These are phyloP conservation scores for Crepidotus variabilis DNA, from an alignment of 768 basidiomycete species.

Conservation along the genomic window DNA sequence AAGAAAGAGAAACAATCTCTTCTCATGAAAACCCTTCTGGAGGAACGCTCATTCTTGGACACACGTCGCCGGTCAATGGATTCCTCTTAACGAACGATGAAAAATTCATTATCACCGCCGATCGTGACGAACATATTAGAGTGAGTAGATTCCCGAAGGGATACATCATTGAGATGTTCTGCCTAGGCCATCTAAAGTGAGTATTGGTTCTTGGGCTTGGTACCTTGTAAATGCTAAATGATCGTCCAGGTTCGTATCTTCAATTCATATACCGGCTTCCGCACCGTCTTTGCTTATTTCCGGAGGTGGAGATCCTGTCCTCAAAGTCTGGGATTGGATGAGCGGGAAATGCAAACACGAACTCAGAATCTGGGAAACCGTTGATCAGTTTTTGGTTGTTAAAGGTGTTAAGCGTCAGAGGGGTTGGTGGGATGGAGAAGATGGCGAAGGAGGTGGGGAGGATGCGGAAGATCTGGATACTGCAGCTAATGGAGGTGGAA, in stretches of 20 bases:
- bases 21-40: conserved; percentile 71
- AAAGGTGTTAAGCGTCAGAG: conserved; percentile 28
- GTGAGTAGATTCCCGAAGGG: conserved; percentile 88
- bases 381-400: conserved; percentile 48
- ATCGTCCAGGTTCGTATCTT: conserved; percentile 71
- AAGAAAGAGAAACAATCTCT: conserved; percentile 33
- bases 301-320: conserved; percentile 78
- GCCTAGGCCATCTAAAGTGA: conserved; percentile 81
- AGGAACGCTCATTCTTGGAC: conserved; percentile 77
- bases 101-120: conserved; percentile 80
- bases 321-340: conserved; percentile 83
- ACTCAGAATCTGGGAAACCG: conserved; percentile 44
- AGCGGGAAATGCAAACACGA: conserved; percentile 50
- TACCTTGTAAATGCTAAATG: neutral
- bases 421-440: conserved; percentile 28
- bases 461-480: conserved; percentile 19
- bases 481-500: conserved; percentile 18
- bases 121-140: conserved; percentile 94
- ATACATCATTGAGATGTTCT: conserved; percentile 81
- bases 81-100: conserved; percentile 68
- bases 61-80: conserved; percentile 79
- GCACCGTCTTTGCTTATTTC: conserved; percentile 58
- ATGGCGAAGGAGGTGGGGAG: conserved; percentile 20
- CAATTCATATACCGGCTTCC: conserved; percentile 63
- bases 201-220: conserved; percentile 16